Percentiles rank a stretch among this genome's conserved stretches.
phyloP scores from a whole-genome alignment of 768 basidiomycete species.

The Agaricus blazei region DNA sequence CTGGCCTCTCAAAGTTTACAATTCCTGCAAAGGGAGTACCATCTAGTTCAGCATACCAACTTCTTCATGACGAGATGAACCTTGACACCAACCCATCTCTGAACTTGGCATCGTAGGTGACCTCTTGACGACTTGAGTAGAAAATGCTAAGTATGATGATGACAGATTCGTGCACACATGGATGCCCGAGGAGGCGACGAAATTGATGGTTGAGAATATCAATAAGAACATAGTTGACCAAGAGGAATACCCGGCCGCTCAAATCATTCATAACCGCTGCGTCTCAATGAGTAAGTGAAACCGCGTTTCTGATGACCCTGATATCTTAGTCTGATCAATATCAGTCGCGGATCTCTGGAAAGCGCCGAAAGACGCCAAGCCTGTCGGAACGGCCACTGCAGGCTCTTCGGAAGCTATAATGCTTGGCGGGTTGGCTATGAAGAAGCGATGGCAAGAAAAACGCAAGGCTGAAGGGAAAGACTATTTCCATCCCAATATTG shows the following conservation, averaged over 20 bases:
- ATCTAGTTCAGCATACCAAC: constrained; percentile 41
- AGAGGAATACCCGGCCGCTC: constrained; percentile 62
- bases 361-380: constrained; percentile 49
- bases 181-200: constrained; percentile 50
- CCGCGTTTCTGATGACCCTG: neutral
- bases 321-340: neutral
- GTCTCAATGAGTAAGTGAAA: constrained; percentile 45
- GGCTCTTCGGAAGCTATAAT: constrained; percentile 66
- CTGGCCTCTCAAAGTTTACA: constrained; percentile 37
- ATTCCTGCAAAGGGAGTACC: constrained; percentile 39
- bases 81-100: constrained; percentile 54
- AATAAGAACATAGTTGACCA: constrained; percentile 62
- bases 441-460: constrained; percentile 60
- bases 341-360: constrained; percentile 59
- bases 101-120: constrained; percentile 61
- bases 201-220: constrained; percentile 58
- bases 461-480: constrained; percentile 58
- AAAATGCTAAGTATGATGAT: neutral
- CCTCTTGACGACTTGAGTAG: neutral
- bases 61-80: constrained; percentile 50
- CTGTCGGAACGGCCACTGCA: constrained; percentile 59
- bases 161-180: constrained; percentile 48
- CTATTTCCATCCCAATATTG: constrained; percentile 48
- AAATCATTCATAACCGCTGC: constrained; percentile 47
- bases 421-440: constrained; percentile 67